Percentiles rank a stretch among this genome's conserved stretches.
Conservation (phyloP, 768 basidiomycete genomes). For the Russula emetica region DNA sequence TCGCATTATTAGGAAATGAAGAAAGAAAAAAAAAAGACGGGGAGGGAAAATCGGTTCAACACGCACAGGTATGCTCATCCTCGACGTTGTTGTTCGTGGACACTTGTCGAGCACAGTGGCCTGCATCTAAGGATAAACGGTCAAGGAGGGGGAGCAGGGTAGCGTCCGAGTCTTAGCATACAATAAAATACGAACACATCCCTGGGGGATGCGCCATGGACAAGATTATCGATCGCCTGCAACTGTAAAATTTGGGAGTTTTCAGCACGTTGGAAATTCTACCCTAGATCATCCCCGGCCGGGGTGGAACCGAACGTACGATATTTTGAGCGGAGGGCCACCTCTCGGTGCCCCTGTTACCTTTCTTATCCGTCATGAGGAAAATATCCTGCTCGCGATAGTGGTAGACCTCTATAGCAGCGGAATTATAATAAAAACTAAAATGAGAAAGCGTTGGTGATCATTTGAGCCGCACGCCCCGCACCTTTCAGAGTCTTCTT, state of each 20-base stretch:
- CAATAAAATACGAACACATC: slow-evolving; percentile 29
- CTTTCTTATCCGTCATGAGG: slow-evolving; percentile 25
- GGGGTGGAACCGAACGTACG: slow-evolving; percentile 13
- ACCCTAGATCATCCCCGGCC: background rate
- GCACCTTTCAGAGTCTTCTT: slow-evolving; percentile 12
- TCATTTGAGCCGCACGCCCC: background rate
- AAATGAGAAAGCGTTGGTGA: background rate
- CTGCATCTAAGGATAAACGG: slow-evolving; percentile 2
- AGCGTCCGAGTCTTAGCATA: slow-evolving; percentile 1
- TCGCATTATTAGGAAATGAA: background rate
- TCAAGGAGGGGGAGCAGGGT: background rate
- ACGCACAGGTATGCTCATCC: slow-evolving; percentile 15
- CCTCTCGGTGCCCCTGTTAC: background rate
- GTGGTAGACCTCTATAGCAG: background rate
- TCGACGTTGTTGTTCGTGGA: background rate
- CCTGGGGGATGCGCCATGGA: slow-evolving; percentile 12
- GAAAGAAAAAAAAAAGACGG: too few species aligned
- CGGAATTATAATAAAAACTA: background rate
- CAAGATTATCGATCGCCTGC: slow-evolving; percentile 20
- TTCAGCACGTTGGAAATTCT: background rate
- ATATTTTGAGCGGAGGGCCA: slow-evolving; percentile 25
- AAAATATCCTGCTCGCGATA: slow-evolving; percentile 15
- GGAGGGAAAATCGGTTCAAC: background rate
- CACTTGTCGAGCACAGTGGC: slow-evolving; percentile 8
- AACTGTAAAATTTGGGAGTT: slow-evolving; percentile 9